Conservation (phyloP, 2,329 filamentous ascomycete species). For the Coniochaeta sp. region DNA sequence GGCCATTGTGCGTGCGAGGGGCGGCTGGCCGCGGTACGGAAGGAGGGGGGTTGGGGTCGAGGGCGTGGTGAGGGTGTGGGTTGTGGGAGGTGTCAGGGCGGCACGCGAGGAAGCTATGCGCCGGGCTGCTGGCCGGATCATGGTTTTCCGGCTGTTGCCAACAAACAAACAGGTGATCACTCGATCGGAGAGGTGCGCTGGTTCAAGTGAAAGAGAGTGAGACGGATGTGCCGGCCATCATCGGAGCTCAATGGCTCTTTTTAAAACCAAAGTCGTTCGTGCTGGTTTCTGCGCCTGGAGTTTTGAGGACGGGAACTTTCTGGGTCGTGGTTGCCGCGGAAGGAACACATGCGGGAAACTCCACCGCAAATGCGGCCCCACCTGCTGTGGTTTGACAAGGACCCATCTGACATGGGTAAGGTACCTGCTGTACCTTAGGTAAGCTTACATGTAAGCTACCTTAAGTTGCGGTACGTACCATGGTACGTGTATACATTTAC, state of each 20-base stretch:
- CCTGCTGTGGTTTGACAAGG: background rate
- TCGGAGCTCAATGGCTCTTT: conserved; percentile 19
- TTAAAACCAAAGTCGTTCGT: background rate
- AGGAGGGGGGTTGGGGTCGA: background rate
- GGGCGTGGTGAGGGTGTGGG: background rate
- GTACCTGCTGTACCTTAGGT: background rate
- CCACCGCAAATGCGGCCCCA: background rate
- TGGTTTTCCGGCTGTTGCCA: background rate
- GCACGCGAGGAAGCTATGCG: conserved; percentile 9
- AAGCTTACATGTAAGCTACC: too few species aligned
- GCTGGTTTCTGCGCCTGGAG: conserved; percentile 2
- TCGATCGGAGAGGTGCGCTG: background rate
- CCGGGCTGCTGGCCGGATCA: conserved; percentile 10
- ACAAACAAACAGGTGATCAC: background rate
- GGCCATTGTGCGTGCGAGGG: conserved; percentile 20
- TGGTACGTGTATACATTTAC: too few species aligned
- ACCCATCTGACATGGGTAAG: background rate
- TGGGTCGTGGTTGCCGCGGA: background rate
- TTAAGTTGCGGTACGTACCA: too few species aligned
- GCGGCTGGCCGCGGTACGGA: background rate
- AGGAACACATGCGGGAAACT: too few species aligned
- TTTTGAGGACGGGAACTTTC: conserved; percentile 1
- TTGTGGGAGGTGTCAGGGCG: background rate
- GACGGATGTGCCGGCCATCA: conserved; percentile 12
- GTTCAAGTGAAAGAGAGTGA: background rate